phyloP scores from a whole-genome alignment of 352 stramenopile species.

The Pythium aquatile region DNA sequence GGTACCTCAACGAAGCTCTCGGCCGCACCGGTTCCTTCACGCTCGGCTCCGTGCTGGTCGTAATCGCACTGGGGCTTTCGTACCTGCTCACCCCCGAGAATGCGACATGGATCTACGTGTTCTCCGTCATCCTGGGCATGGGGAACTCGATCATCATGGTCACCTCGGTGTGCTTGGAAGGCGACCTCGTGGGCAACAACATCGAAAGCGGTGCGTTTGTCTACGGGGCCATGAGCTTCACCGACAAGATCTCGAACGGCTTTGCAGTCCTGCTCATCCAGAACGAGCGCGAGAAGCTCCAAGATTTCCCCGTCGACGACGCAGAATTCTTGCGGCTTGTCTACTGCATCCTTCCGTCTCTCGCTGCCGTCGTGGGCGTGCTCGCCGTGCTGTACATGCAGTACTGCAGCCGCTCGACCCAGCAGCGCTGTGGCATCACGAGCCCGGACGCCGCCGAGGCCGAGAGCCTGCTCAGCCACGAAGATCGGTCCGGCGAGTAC shows the following conservation, averaged over 20 bases:
- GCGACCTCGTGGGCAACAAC: constrained; percentile 79
- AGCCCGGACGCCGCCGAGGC: constrained; percentile 25
- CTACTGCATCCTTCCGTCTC: constrained; percentile 66
- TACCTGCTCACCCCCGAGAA: constrained; percentile 62
- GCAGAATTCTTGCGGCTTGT: constrained; percentile 71
- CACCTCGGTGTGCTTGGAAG: constrained; percentile 79
- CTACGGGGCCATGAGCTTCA: constrained; percentile 87
- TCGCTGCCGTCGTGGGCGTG: constrained; percentile 57
- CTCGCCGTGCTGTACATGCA: constrained; percentile 75
- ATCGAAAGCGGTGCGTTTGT: constrained; percentile 84
- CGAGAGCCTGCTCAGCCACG: constrained; percentile 29
- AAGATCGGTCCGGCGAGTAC: constrained; percentile 22
- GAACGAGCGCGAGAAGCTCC: constrained; percentile 73
- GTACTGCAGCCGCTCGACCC: constrained; percentile 48
- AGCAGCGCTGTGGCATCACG: constrained; percentile 22
- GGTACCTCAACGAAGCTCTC: constrained; percentile 71
- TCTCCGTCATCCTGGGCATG: constrained; percentile 72
- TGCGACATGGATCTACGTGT: constrained; percentile 68
- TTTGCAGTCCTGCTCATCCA: constrained; percentile 81
- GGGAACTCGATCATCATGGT: constrained; percentile 89
- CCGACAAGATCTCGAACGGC: constrained; percentile 86
- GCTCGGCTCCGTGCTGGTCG: constrained; percentile 52
- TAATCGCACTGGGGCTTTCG: constrained; percentile 46
- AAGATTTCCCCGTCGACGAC: constrained; percentile 51
- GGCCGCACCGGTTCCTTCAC: constrained; percentile 70